Percentiles rank a stretch among this genome's conserved stretches.
phyloP scores from a whole-genome alignment of 2,329 filamentous ascomycete genomes.

The Phoma sp. region DNA sequence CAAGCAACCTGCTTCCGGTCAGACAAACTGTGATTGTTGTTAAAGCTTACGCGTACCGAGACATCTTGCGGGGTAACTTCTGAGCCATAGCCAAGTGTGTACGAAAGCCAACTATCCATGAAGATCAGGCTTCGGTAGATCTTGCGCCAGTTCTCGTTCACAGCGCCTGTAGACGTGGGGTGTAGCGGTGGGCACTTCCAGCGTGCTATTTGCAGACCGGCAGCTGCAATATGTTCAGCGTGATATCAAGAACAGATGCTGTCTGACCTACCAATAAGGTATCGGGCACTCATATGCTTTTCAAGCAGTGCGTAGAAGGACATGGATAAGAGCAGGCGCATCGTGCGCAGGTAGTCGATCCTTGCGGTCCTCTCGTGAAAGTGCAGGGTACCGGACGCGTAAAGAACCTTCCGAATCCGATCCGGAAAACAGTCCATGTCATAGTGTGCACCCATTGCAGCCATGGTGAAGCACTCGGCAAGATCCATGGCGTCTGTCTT shows the following conservation, averaged over 20 bases:
- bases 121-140: constrained; percentile 47
- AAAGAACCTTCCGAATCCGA: constrained; percentile 36
- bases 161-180: neutral
- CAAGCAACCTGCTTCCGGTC: constrained; percentile 34
- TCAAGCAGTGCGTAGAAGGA: constrained; percentile 47
- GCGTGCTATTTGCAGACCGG: constrained; percentile 46
- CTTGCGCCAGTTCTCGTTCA: constrained; percentile 33
- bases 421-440: constrained; percentile 46
- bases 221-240: constrained; percentile 31
- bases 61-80: constrained; percentile 40
- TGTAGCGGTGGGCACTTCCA: constrained; percentile 35
- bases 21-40: constrained; percentile 11
- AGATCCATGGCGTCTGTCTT: constrained; percentile 41
- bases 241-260: rapidly evolving
- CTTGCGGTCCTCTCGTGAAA: constrained; percentile 43
- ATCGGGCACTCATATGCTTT: constrained; percentile 49
- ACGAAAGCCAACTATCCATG: constrained; percentile 50
- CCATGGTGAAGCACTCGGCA: constrained; percentile 45
- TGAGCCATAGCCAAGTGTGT: constrained; percentile 45
- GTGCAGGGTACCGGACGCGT: constrained; percentile 43
- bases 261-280: constrained; percentile 41
- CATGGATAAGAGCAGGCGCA: constrained; percentile 45
- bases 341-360: constrained; percentile 41
- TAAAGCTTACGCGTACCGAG: constrained; percentile 26
- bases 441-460: constrained; percentile 48